A percentile compares a stretch with the other conserved stretches of the same genome.
Evolutionary conservation across 1,284 basidiomycete species (phyloP).

Genomic region (Apiotrichum gamsii): DNA sequence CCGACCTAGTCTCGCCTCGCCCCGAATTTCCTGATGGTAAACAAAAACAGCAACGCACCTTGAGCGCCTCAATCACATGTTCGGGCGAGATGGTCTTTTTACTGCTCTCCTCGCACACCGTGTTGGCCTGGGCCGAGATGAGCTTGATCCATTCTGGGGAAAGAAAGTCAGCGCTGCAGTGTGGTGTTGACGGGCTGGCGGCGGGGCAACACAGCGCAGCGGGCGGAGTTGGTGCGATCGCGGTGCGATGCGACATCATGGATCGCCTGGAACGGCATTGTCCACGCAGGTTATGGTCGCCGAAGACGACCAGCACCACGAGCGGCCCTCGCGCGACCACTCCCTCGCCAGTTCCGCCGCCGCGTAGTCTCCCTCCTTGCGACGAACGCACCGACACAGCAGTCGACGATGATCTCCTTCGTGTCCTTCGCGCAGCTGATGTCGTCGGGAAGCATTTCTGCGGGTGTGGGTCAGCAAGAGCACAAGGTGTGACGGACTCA

Average conservation of each 20-base stretch:
- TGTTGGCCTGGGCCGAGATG: slow-evolving; percentile 95
- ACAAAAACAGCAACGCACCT: slow-evolving; percentile 54
- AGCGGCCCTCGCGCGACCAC: too few relatives aligned
- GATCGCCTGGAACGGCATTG: too few relatives aligned
- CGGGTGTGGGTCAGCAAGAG: background rate
- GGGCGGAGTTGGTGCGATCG: too few relatives aligned
- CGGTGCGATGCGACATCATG: too few relatives aligned
- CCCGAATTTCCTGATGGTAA: too few relatives aligned
- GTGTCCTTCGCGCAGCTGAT: slow-evolving; percentile 93
- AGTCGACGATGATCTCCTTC: slow-evolving; percentile 92
- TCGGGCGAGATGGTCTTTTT: slow-evolving; percentile 99
- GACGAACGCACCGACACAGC: slow-evolving; percentile 77
- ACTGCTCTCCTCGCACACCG: slow-evolving; percentile 95
- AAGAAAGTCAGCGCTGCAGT: too few relatives aligned
- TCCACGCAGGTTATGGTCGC: too few relatives aligned
- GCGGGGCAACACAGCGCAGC: too few relatives aligned
- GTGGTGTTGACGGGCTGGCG: too few relatives aligned
- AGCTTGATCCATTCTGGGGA: slow-evolving; percentile 96
- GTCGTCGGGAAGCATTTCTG: slow-evolving; percentile 83
- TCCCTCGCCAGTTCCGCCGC: too few relatives aligned
- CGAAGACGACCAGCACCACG: background rate
- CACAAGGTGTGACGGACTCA: too few relatives aligned
- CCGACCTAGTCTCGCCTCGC: too few relatives aligned
- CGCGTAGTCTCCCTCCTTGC: background rate
- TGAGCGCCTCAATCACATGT: slow-evolving; percentile 86